Evolutionary conservation across 2,329 filamentous ascomycete genomes (phyloP).

Genomic region (Escovopsis weberi): DNA sequence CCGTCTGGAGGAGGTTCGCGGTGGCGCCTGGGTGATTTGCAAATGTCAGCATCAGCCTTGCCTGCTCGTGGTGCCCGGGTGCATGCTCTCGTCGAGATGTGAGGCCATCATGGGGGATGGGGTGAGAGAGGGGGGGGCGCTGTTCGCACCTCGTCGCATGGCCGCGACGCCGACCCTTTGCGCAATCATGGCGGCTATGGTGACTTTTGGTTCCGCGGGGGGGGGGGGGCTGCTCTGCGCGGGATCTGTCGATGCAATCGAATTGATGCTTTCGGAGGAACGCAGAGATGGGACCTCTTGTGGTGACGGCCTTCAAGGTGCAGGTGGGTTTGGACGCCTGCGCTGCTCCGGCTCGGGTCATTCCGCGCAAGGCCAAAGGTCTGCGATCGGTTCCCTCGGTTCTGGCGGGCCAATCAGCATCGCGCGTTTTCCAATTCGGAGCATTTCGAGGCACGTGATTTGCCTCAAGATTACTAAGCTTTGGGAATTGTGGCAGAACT

Average conservation of each 20-base stretch:
- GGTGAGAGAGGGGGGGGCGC: constrained; percentile 4
- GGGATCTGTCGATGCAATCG: too few species aligned
- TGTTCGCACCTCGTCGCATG: constrained; percentile 39
- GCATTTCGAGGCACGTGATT: neutral
- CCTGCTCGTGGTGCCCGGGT: too few species aligned
- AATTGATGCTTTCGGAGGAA: too few species aligned
- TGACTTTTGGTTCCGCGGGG: too few species aligned
- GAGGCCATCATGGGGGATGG: neutral
- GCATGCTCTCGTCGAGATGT: too few species aligned
- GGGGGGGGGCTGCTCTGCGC: too few species aligned
- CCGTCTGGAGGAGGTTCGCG: constrained; percentile 31
- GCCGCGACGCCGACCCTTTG: constrained; percentile 44
- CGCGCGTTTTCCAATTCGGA: constrained; percentile 15
- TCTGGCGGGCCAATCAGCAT: constrained; percentile 24
- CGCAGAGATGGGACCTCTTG: constrained; percentile 1
- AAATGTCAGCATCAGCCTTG: too few species aligned
- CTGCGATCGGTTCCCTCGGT: constrained; percentile 27
- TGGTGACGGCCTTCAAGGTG: constrained; percentile 7
- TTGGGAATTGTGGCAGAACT: too few species aligned
- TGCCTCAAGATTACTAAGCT: neutral
- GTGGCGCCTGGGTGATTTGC: constrained; percentile 17
- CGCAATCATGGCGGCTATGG: constrained; percentile 33
- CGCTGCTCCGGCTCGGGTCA: too few species aligned
- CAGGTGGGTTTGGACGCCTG: constrained; percentile 5
- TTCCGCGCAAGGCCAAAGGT: too few species aligned